Percentiles rank a stretch among this genome's conserved stretches.
Evolutionary conservation across 257 asterid species (phyloP).

Genomic region (Linderniella brevidens): DNA sequence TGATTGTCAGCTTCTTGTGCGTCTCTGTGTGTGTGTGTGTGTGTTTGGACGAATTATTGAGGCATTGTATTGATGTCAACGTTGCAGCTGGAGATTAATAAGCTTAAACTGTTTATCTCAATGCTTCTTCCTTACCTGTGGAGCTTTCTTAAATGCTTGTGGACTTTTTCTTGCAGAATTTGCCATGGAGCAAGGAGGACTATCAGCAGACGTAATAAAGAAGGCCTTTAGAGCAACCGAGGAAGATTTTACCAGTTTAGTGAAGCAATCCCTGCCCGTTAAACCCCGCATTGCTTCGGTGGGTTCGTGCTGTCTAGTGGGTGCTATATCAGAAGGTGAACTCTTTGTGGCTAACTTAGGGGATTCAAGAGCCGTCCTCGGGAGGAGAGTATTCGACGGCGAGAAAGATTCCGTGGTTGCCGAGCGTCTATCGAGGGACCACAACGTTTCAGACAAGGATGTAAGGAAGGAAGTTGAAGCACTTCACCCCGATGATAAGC

Average conservation of each 20-base stretch:
- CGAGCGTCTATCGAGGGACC: conserved; percentile 78
- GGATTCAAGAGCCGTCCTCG: conserved; percentile 97
- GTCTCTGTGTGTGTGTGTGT: no score
- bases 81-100: no score
- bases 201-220: conserved; percentile 69
- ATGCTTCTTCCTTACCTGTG: no score
- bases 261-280: conserved; percentile 41
- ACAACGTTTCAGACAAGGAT: conserved; percentile 64
- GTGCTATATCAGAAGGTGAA: conserved; percentile 68
- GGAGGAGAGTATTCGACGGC: conserved; percentile 53
- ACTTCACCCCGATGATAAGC: conserved; percentile 67
- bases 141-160: no score
- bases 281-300: conserved; percentile 73
- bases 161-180: conserved; percentile 32
- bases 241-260: conserved; percentile 77
- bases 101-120: no score
- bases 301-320: conserved; percentile 85
- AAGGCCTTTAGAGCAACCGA: conserved; percentile 79
- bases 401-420: conserved; percentile 48
- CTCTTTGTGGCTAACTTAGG: conserved; percentile 80
- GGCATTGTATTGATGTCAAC: no score
- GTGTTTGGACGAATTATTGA: no score
- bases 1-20: no score
- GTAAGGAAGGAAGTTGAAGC: conserved; percentile 90
- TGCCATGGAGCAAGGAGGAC: conserved; percentile 74